Conservation (phyloP, 306 rosid genomes). For the Datisca glomerata region DNA sequence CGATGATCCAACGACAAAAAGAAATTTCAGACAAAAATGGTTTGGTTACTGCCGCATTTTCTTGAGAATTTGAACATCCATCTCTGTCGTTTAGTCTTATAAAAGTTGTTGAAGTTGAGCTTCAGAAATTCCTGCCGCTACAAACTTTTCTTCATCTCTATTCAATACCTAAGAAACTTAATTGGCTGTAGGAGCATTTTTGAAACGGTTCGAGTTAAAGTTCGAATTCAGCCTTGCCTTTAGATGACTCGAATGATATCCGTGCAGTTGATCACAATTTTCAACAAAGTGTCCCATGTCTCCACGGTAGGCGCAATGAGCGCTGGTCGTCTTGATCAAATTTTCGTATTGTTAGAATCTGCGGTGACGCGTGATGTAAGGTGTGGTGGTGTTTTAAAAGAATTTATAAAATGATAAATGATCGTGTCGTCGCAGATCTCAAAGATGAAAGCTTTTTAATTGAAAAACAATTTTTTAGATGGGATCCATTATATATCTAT, state of each 20-base stretch:
- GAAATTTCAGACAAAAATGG: not conserved
- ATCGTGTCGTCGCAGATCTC: no score
- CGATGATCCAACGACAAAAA: not conserved
- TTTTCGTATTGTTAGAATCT: not conserved
- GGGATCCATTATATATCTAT: no score
- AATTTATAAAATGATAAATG: no score
- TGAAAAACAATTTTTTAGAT: no score
- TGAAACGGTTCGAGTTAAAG: not conserved
- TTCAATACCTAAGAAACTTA: not conserved
- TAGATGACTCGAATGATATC: not conserved
- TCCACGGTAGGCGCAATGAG: not conserved
- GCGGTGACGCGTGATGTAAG: no score
- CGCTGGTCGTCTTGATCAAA: not conserved
- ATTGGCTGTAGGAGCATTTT: not conserved
- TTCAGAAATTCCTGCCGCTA: not conserved
- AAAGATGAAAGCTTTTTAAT: no score
- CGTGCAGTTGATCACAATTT: not conserved
- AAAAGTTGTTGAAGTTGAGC: not conserved
- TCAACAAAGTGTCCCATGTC: not conserved
- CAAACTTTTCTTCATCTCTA: not conserved
- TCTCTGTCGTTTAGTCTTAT: not conserved
- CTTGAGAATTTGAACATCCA: not conserved
- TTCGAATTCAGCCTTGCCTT: not conserved
- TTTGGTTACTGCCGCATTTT: not conserved
- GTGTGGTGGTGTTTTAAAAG: no score